Evolutionary conservation across 1,139 yeast genomes (phyloP).

Genomic region (Kodamaea ohmeri): DNA sequence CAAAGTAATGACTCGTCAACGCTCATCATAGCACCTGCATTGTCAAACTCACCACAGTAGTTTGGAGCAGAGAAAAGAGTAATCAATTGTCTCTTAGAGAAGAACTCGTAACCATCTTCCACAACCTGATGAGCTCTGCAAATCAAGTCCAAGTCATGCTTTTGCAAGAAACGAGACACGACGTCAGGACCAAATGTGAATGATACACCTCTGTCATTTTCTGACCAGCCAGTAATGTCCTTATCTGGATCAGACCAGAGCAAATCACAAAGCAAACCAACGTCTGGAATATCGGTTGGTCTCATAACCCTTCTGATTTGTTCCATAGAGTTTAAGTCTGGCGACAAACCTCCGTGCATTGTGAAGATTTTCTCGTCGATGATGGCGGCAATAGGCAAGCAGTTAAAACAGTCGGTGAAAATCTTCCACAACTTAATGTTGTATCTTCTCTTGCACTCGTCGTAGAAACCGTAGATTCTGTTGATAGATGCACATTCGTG

Average conservation of each 20-base stretch:
- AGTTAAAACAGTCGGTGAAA: slow-evolving; percentile 95
- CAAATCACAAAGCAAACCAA: slow-evolving; percentile 90
- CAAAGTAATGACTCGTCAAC: slow-evolving; percentile 94
- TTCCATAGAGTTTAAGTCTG: slow-evolving; percentile 95
- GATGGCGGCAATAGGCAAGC: slow-evolving; percentile 96
- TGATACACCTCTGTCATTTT: slow-evolving; percentile 96
- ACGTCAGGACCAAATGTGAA: slow-evolving; percentile 98
- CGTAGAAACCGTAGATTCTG: slow-evolving; percentile 95
- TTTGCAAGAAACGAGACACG: slow-evolving; percentile 88
- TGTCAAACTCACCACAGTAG: slow-evolving; percentile 97
- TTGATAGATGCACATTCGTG: slow-evolving; percentile 98
- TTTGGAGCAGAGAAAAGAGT: slow-evolving; percentile 95
- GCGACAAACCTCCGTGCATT: slow-evolving; percentile 98
- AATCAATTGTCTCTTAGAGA: slow-evolving; percentile 91
- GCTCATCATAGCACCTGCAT: slow-evolving; percentile 99
- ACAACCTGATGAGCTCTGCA: slow-evolving; percentile 99
- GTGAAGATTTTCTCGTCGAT: slow-evolving; percentile 96
- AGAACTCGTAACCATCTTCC: slow-evolving; percentile 97
- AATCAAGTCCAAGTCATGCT: slow-evolving; percentile 94
- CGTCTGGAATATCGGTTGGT: slow-evolving; percentile 98
- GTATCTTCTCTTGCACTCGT: slow-evolving; percentile 96
- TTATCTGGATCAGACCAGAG: slow-evolving; percentile 98
- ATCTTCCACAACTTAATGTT: slow-evolving; percentile 97
- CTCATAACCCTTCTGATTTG: slow-evolving; percentile 98
- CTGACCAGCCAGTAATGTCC: slow-evolving; percentile 97